These are phyloP conservation scores for Fagus crenata DNA, from an alignment of 306 rosid species.

Conservation along the genomic window DNA sequence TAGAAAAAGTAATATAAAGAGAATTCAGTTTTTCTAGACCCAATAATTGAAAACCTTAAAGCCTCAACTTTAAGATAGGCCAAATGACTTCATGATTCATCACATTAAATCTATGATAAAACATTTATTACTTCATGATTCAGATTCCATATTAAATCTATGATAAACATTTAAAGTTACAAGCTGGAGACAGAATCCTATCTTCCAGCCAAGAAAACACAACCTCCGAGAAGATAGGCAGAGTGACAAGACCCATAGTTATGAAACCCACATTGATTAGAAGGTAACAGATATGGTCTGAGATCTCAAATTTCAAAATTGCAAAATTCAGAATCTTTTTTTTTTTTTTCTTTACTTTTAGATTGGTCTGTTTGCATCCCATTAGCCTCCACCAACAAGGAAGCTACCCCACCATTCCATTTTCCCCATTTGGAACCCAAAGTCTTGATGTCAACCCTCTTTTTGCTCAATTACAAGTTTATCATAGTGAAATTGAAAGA, in stretches of 20 bases:
- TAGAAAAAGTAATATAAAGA: background rate
- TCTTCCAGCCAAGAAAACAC: background rate
- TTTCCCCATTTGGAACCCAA: background rate
- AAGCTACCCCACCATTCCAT: background rate
- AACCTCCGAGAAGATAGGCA: background rate
- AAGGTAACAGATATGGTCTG: no score
- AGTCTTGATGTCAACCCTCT: background rate
- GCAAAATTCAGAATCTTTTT: no score
- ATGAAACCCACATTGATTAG: background rate
- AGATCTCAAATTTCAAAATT: no score
- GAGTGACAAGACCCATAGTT: background rate
- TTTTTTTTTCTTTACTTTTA: no score
- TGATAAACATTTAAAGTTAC: background rate
- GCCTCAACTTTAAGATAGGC: background rate
- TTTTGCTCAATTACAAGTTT: background rate
- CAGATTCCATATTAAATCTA: background rate
- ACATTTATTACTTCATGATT: background rate
- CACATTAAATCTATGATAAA: no score
- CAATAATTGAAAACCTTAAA: background rate
- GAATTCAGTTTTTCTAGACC: background rate
- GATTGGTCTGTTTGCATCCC: no score
- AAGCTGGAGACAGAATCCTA: background rate
- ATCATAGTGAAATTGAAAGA: background rate
- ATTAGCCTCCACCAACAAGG: no score
- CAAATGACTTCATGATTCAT: conserved; percentile 3